Base-by-base conservation (phyloP, 1,139 yeast genomes). In the Protomyces gravidus region DNA sequence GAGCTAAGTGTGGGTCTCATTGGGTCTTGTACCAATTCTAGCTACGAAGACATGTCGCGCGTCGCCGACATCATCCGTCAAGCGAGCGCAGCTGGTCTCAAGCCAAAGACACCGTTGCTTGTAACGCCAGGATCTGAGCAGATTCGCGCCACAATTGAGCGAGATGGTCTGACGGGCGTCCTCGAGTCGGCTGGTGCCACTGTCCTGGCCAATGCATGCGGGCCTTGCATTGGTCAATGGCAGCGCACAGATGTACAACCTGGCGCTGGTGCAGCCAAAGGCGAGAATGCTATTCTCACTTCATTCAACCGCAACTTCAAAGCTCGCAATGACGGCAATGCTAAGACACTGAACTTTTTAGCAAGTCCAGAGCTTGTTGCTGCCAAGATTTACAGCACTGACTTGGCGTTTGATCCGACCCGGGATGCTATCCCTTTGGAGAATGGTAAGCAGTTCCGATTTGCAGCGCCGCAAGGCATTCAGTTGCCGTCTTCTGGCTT, bases 191-290 rank as follows among this genome's bases (percentile, higher is more conserved):
- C 85, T 68, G 97, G 97, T 61, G 97, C 96, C 55, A 79, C 83
- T 59, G 96, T 92, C 17, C 78, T 92, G 65, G 96, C 97, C 47
- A 92, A 92, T 70, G 98, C 98, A 15, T 92, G 98, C 78, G 98
- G 98, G 62, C 98, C 97, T 65, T 92, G 98, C 78, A 92, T 92
- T 69, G 98, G 98, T 58, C 97, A 92, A 77, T 92, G 98, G 98
- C 96, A 89, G 72, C 84, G 98, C 75, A 78, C 85, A 57, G 85
- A 85, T 72, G 81, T 80, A 59, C 81, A 86, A 6, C 78, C 58
- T 11, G 40, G 48, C 15, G 45, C 36, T 15, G 55, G 60, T 13
- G 21, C 47, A 11, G 56, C 60, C 15, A 28, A 42, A 19, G 56
- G 53, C n/a, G 51, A 82, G 56, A 90, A 90, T 70, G 89, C 97